These are phyloP conservation scores for Chlamydomonas eustigma DNA, from an alignment of 139 green algal species.

Conservation along the genomic window DNA sequence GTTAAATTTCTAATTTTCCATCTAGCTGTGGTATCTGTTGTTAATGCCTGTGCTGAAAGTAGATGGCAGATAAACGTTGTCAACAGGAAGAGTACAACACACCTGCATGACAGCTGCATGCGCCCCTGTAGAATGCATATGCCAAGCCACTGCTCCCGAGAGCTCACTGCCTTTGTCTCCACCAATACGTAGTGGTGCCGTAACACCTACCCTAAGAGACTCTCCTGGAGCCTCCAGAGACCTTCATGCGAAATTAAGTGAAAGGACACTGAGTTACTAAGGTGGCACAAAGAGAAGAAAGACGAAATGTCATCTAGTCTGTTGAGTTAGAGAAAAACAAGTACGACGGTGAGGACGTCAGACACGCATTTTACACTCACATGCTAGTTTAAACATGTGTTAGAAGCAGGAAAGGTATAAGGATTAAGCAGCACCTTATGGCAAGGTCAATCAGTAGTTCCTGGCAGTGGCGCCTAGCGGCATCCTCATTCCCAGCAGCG, in stretches of 20 bases:
- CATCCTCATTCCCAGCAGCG: too few species aligned
- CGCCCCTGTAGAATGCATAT: neutral
- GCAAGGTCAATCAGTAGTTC: neutral
- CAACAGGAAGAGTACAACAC: too few species aligned
- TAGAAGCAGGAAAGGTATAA: neutral
- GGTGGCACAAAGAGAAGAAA: neutral
- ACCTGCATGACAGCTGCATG: neutral
- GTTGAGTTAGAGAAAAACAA: neutral
- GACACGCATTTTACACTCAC: too few species aligned
- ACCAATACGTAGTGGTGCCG: neutral
- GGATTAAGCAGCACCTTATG: neutral
- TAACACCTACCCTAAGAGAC: neutral
- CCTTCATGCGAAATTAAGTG: too few species aligned
- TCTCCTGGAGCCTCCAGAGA: neutral
- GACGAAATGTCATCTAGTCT: neutral
- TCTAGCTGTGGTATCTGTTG: too few species aligned
- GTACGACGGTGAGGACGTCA: too few species aligned
- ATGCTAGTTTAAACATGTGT: neutral
- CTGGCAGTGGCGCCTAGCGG: neutral
- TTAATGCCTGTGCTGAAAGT: too few species aligned
- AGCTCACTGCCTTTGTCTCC: neutral
- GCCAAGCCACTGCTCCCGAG: neutral
- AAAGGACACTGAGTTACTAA: too few species aligned
- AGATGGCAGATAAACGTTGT: too few species aligned
- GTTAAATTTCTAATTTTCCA: too few species aligned